Evolutionary conservation across 495 filamentous ascomycete species (phyloP), one percentile per base, ranked within the genome.

Genomic region (Durotheca rogersii): DNA sequence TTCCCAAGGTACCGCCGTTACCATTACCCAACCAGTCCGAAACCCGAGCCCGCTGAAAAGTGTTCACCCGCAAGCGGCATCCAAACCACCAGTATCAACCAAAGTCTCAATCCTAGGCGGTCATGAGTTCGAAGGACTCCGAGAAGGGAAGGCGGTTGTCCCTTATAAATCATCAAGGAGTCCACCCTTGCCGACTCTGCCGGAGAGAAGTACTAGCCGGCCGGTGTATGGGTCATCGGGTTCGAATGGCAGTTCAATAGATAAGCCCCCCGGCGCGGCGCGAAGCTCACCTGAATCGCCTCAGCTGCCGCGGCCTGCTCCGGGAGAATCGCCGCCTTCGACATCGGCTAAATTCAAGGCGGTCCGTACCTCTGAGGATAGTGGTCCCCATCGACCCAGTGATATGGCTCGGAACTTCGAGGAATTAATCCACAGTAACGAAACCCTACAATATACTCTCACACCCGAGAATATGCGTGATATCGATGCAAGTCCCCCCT

Each of bases 391-490:
- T 19, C 69, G 64, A 11, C 62, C 66, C 14, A 73, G 58, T 11
- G 65, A 73, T 50, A 66, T 71, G 7, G 73, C 67, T 21, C 67
- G 71, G 16, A 68, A 75, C 38, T 90, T 98, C 67, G 93, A 98
- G 59, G 81, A 91, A 54, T 75, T 96, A 27, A 93, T 98, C 48
- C 84, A 87, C 29, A 90, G 90, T 67, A 83, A 90, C 46, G 85
- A 95, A 64, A 96, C 93, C 1, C 85, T 98, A 35, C 90, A 92
- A 66, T 96, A 86, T 64, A 96, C 93, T 1, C 76, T 96, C 21
- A 98, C 93, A 1, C 92, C 93, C 1, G 84, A 88, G 61, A 89
- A 76, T 50, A 87, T 96, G 78, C 84, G 92, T 40, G 85, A 92
- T 51, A 87, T 91, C 55, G 86, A 91, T 62, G 87, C 89, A 72